A percentile compares a stretch with the other conserved stretches of the same genome.
Evolutionary conservation across 2,329 filamentous ascomycete species (phyloP).

Genomic region (Curvularia lunata): DNA sequence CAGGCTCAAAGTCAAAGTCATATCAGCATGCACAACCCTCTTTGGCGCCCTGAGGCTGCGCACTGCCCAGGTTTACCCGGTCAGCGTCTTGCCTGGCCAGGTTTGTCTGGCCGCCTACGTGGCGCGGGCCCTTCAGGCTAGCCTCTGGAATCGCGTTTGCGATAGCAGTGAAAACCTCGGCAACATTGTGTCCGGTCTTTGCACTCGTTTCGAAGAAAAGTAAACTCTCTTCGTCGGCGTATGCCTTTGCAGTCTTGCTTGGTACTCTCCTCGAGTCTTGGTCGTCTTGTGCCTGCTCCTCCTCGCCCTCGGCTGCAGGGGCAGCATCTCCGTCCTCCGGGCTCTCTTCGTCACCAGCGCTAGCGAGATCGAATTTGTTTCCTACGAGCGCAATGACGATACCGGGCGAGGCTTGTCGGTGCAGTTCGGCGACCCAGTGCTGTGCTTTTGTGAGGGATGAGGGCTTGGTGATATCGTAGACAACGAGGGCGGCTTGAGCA

Average conservation of each 20-base stretch:
- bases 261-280: slow-evolving; percentile 85
- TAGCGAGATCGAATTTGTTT: slow-evolving; percentile 84
- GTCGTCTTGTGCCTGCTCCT: slow-evolving; percentile 63
- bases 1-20: neutral
- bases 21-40: slow-evolving; percentile 86
- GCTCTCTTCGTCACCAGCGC: slow-evolving; percentile 36
- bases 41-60: slow-evolving; percentile 75
- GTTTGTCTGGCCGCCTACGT: slow-evolving; percentile 65
- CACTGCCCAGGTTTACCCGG: slow-evolving; percentile 81
- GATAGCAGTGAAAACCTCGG: slow-evolving; percentile 96
- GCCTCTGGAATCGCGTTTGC: slow-evolving; percentile 98
- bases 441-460: slow-evolving; percentile 95
- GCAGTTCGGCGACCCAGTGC: slow-evolving; percentile 97
- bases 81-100: slow-evolving; percentile 65
- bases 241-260: slow-evolving; percentile 88
- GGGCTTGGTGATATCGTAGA: slow-evolving; percentile 97
- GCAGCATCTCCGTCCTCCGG: slow-evolving; percentile 59
- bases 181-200: slow-evolving; percentile 93
- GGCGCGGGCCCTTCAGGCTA: slow-evolving; percentile 85
- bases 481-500: slow-evolving; percentile 93
- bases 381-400: slow-evolving; percentile 97
- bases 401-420: slow-evolving; percentile 92
- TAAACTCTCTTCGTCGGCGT: slow-evolving; percentile 92
- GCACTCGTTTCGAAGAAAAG: slow-evolving; percentile 98
- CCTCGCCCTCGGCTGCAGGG: slow-evolving; percentile 58